These are phyloP conservation scores for Acaromyces ingoldii DNA, from an alignment of 1,284 basidiomycete genomes.

Conservation along the genomic window DNA sequence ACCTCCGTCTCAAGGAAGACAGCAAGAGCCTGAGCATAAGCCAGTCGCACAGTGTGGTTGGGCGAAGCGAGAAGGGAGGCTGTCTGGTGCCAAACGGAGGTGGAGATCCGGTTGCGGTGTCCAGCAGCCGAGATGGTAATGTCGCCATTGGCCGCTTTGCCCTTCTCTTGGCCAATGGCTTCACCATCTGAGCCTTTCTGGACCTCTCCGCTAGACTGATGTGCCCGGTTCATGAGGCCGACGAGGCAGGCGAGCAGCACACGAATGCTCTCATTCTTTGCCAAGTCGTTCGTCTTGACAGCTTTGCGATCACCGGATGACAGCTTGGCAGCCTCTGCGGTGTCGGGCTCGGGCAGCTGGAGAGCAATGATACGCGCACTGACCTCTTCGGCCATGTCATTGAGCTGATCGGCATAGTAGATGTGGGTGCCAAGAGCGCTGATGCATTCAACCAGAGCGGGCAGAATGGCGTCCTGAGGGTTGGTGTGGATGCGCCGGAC, in stretches of 20 bases:
- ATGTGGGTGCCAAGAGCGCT: conserved; percentile 79
- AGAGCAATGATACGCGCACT: conserved; percentile 69
- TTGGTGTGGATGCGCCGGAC: conserved; percentile 62
- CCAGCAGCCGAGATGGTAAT: conserved; percentile 24
- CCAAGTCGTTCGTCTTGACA: conserved; percentile 34
- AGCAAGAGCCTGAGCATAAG: conserved; percentile 37
- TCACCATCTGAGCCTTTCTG: conserved; percentile 2
- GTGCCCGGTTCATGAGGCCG: conserved; percentile 59
- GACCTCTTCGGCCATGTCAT: conserved; percentile 82
- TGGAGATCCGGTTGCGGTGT: conserved; percentile 30
- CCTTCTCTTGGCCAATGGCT: too few relatives aligned
- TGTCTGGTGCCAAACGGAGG: conserved; percentile 22
- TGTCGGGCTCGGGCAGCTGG: conserved; percentile 61
- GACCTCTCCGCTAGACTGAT: conserved; percentile 55
- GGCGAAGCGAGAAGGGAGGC: conserved; percentile 31
- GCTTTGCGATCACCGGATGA: conserved; percentile 52
- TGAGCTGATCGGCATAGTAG: conserved; percentile 94
- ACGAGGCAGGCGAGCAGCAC: conserved; percentile 67
- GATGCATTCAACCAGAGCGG: conserved; percentile 71
- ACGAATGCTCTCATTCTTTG: conserved; percentile 60
- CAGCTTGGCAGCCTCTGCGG: conserved; percentile 40
- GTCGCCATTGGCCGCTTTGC: conserved; percentile 16
- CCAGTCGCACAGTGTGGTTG: conserved; percentile 31
- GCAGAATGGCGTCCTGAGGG: conserved; percentile 62
- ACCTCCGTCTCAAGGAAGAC: conserved; percentile 29